Evolutionary conservation across 441 rosid genomes (phyloP), one percentile per base, ranked within the genome.

Genomic region (Adansonia madagascariensis): DNA sequence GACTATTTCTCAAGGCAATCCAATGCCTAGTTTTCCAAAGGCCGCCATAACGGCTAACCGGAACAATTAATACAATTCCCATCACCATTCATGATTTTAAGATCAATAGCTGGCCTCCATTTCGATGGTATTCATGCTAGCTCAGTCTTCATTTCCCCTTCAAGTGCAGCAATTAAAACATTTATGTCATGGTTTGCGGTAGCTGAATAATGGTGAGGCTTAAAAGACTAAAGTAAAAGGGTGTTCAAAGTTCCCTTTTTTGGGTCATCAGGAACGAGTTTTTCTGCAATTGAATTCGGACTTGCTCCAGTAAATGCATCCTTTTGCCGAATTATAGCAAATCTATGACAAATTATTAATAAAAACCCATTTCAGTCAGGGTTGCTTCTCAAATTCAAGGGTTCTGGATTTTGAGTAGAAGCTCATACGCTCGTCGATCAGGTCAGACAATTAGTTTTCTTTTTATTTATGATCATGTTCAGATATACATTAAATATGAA

Each of bases 11-110:
- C 84, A 94, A 2, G 14, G 95, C 80, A 75, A 91, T 84, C 98
- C 99, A 91, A 84, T 92, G 98, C 80, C 98, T 89, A 66, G 91
- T 71, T 82, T 84, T 91, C 95, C 99, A 92, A 44, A 92, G 80
- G 76, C 98, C 95, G 22, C 86, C 96, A 63, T 87, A 88, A 73
- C 90, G 71, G 69, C 83, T 87, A 6, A 91, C 92, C 0, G 91
- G 92, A 80, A 90, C 84, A 85, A 94, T 96, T 75, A 94, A 79
- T 80, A 91, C 92, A 55, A 92, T 87, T 15, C 98, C 97, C 88
- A 91, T 90, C 78, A 91, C 62, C 86, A 77, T 84, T 91, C 62
- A 84, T 89, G 66, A 92, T 87, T 81, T 81, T 86, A 77, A 94
- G 86, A 0, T 35, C 39, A 3, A 84, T 73, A 60, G 90, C 84